Evolutionary conservation across 805 yeast species (phyloP), one percentile per base, ranked within the genome.

Genomic region (Lipomyces anomalus): DNA sequence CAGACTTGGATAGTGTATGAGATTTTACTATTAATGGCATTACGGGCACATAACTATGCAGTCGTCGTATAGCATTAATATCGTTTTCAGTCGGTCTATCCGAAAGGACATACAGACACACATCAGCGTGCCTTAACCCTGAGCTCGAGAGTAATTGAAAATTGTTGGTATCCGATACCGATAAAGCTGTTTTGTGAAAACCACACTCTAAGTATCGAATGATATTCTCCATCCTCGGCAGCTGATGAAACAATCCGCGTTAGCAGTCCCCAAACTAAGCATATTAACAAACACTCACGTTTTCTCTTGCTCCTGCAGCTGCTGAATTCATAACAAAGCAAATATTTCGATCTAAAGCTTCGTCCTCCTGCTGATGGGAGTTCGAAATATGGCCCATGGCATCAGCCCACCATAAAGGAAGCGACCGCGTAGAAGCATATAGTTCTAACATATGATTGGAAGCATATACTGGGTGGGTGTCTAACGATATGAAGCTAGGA

Each of bases 71-170:
- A 13, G 13, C 18, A n/a, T n/a, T 34, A 21, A 26, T 9, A 13
- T 47, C 50, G 4, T 24, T 9, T 16, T 29, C 33, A 13, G 40
- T 21, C 7, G 28, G 35, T 13, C 20, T n/a, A 20, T 39, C 44
- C 17, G 30, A 35, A 5, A 47, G 18, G 6, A 43, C 24, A 30
- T 47, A 47, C 9, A 47, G 33, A 21, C 51, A 44, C 6, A 46
- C 36, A 22, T 47, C 51, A 6, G 44, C 46, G 28, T 47, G 51
- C 20, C 50, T 40, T 26, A 45, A 36, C 23, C 51, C 50, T 4
- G 51, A 46, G 11, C 50, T 37, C 20, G 51, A 34, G 17, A 47
- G 17, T n/a, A 42, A 35, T 17, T 34, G 22, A 6, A 26, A 26
- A 11, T 42, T 18, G 43, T 42, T 35, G 28, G 23, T 17, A 11